phyloP scores from a whole-genome alignment of 352 stramenopile genomes.

The Pythium aristosporum region DNA sequence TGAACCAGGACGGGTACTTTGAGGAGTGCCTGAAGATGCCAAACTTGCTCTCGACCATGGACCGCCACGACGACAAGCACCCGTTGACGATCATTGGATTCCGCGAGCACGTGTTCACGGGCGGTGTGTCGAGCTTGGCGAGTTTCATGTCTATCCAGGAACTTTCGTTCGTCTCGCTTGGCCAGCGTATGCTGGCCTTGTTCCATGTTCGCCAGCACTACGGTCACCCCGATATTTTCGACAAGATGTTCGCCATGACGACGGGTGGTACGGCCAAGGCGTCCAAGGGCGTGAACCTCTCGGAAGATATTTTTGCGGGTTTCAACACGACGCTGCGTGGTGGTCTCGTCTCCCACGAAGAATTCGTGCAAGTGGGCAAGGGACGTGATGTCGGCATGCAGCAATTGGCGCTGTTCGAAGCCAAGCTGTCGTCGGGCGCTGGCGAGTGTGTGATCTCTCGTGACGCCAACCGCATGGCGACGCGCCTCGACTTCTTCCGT shows the following conservation, averaged over 20 bases:
- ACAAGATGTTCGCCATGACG: slow-evolving; percentile 83
- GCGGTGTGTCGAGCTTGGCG: slow-evolving; percentile 78
- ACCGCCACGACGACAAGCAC: slow-evolving; percentile 60
- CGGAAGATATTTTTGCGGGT: slow-evolving; percentile 88
- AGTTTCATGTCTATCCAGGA: slow-evolving; percentile 89
- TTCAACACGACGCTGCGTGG: slow-evolving; percentile 83
- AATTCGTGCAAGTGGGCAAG: slow-evolving; percentile 93
- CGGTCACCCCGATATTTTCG: slow-evolving; percentile 88
- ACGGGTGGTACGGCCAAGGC: slow-evolving; percentile 80
- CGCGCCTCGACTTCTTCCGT: slow-evolving; percentile 96
- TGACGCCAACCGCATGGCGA: slow-evolving; percentile 94
- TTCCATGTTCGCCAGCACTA: slow-evolving; percentile 85
- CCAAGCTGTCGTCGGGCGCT: slow-evolving; percentile 96
- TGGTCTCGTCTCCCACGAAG: slow-evolving; percentile 72
- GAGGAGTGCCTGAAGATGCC: slow-evolving; percentile 84
- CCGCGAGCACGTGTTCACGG: slow-evolving; percentile 84
- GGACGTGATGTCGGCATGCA: slow-evolving; percentile 98
- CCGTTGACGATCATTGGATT: slow-evolving; percentile 85
- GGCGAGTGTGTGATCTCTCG: slow-evolving; percentile 97
- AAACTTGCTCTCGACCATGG: slow-evolving; percentile 80
- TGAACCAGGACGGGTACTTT: slow-evolving; percentile 88
- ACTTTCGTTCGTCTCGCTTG: slow-evolving; percentile 79
- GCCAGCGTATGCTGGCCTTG: slow-evolving; percentile 77
- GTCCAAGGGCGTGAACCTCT: slow-evolving; percentile 83
- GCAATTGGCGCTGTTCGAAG: slow-evolving; percentile 98